Evolutionary conservation across 192 early-diverging fungal species (phyloP).

Genomic region (Entomortierella lignicola): DNA sequence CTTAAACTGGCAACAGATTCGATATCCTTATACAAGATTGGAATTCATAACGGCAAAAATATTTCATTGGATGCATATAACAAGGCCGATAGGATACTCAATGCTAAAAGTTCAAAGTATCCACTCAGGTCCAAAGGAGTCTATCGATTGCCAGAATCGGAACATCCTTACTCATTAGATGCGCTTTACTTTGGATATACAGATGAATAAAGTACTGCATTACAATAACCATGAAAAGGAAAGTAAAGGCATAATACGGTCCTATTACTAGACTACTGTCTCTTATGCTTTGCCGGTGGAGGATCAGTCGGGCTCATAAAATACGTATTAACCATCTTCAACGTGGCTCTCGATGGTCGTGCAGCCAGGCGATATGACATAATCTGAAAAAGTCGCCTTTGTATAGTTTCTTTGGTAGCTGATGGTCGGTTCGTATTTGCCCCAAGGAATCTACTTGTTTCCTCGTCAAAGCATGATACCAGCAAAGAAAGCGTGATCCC

Average conservation of each 20-base stretch:
- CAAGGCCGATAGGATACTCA: slow-evolving; percentile 10
- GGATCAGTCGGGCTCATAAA: slow-evolving; percentile 69
- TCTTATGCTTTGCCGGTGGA: slow-evolving; percentile 43
- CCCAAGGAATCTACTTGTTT: slow-evolving; percentile 49
- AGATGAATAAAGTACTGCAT: slow-evolving; percentile 21
- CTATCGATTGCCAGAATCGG: slow-evolving; percentile 1
- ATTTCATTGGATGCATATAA: slow-evolving; percentile 11
- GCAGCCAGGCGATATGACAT: slow-evolving; percentile 72
- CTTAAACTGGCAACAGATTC: neutral
- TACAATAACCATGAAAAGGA: neutral
- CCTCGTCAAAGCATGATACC: slow-evolving; percentile 64
- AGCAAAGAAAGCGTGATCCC: slow-evolving; percentile 80
- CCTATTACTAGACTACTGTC: slow-evolving; percentile 2
- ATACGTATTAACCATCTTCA: slow-evolving; percentile 80
- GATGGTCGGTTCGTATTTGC: neutral
- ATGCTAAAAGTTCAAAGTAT: slow-evolving; percentile 9
- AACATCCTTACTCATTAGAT: neutral
- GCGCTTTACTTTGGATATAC: slow-evolving; percentile 12
- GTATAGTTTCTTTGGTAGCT: slow-evolving; percentile 72
- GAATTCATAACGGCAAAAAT: slow-evolving; percentile 3
- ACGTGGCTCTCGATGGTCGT: slow-evolving; percentile 78
- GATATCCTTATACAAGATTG: slow-evolving; percentile 5
- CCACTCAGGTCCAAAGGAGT: slow-evolving; percentile 20
- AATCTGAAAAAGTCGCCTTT: slow-evolving; percentile 72
- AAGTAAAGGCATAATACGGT: too few relatives aligned